These are phyloP conservation scores for Sophora flavescens DNA, from an alignment of 306 rosid genomes.

Conservation along the genomic window DNA sequence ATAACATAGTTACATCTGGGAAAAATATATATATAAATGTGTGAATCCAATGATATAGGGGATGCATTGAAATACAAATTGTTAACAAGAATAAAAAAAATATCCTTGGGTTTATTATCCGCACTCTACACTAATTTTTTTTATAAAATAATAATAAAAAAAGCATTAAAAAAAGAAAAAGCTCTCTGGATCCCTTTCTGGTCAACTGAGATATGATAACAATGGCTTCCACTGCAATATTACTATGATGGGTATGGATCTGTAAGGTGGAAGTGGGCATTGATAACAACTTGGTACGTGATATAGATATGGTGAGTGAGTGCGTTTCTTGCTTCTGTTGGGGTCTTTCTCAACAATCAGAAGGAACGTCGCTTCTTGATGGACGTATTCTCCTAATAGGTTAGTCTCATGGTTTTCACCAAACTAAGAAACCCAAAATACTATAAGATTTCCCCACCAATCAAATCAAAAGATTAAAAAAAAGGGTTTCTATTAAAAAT, in stretches of 20 bases:
- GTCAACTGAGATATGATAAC: slow-evolving; percentile 50
- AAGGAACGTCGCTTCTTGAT: slow-evolving; percentile 57
- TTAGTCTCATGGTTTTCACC: slow-evolving; percentile 55
- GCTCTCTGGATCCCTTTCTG: slow-evolving; percentile 10
- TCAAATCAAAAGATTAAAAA: slow-evolving; percentile 37
- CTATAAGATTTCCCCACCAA: slow-evolving; percentile 41
- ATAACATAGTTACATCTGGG: slow-evolving; percentile 37
- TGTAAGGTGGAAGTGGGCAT: slow-evolving; percentile 42
- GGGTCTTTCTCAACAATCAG: slow-evolving; percentile 42
- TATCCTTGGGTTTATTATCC: slow-evolving; percentile 29
- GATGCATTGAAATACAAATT: slow-evolving; percentile 41
- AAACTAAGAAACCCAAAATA: slow-evolving; percentile 52
- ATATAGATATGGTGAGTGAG: slow-evolving; percentile 46
- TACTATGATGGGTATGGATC: slow-evolving; percentile 46
- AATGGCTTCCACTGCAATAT: slow-evolving; percentile 47
- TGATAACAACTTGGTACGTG: slow-evolving; percentile 53
- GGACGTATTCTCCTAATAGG: slow-evolving; percentile 52
- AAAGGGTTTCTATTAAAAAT: slow-evolving; percentile 16
- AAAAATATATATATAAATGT: slow-evolving; percentile 45
- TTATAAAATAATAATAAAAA: background rate
- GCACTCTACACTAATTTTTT: slow-evolving; percentile 29
- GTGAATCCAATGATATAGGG: slow-evolving; percentile 34
- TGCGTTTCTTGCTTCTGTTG: slow-evolving; percentile 44
- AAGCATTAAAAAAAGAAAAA: background rate
- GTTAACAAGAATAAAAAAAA: slow-evolving; percentile 37